Percentiles rank a stretch among this genome's conserved stretches.
Evolutionary conservation across 2,329 filamentous ascomycete genomes (phyloP).

Genomic region (Stemphylium lycopersici): DNA sequence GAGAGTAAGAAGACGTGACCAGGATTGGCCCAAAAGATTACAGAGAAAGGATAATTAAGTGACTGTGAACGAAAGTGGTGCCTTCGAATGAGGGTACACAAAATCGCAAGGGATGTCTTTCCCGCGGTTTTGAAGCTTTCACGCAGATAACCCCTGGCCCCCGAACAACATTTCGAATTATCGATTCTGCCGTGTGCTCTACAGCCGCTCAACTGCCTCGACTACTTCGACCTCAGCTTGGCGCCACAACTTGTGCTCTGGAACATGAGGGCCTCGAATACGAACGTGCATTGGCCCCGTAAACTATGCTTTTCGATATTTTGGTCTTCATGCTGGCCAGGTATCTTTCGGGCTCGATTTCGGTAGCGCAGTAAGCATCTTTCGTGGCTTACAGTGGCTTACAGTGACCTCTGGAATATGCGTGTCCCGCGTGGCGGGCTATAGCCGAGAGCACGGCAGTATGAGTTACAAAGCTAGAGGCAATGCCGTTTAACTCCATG

Average conservation of each 20-base stretch:
- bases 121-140: neutral
- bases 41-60: neutral
- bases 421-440: neutral
- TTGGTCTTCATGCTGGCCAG: neutral
- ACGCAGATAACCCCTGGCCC: neutral
- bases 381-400: neutral
- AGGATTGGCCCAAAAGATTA: no score
- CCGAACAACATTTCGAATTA: neutral
- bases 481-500: neutral
- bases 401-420: neutral
- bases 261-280: neutral
- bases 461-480: neutral
- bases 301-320: neutral
- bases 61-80: neutral
- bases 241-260: constrained; percentile 4
- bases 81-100: neutral
- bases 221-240: neutral
- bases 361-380: neutral
- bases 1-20: neutral
- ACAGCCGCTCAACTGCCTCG: neutral
- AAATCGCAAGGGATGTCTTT: neutral
- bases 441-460: neutral
- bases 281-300: neutral
- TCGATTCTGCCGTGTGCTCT: neutral
- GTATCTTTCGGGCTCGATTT: neutral